A percentile compares a stretch with the other conserved stretches of the same genome.
Evolutionary conservation across 257 asterid species (phyloP).

Genomic region (Solanum chmielewskii): DNA sequence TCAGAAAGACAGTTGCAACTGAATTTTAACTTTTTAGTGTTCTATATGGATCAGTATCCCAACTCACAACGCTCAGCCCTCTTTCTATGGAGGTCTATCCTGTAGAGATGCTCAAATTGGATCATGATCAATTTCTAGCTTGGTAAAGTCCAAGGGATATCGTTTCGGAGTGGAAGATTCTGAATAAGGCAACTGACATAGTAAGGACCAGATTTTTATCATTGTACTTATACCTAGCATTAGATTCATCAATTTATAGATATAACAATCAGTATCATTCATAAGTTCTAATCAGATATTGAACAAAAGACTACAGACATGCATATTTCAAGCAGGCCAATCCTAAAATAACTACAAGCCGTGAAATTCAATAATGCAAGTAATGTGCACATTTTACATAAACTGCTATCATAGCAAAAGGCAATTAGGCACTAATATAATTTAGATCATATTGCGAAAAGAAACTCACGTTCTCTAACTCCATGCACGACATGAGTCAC

Average conservation of each 20-base stretch:
- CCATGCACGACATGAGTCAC: conserved; percentile 53
- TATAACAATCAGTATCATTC: neutral
- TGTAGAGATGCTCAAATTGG: neutral
- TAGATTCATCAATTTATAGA: neutral
- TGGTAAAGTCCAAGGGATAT: neutral
- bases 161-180: neutral
- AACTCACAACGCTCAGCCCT: neutral
- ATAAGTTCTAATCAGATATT: neutral
- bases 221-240: neutral
- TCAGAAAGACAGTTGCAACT: neutral
- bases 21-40: neutral
- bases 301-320: neutral
- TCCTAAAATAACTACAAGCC: neutral
- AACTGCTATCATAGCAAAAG: neutral
- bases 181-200: neutral
- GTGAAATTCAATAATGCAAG: neutral
- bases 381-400: neutral
- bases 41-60: neutral
- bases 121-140: neutral
- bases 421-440: neutral
- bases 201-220: neutral
- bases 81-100: neutral
- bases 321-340: neutral
- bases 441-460: neutral
- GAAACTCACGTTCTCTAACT: conserved; percentile 59